Evolutionary conservation across 2,329 filamentous ascomycete genomes (phyloP), one percentile per base, ranked within the genome.

Genomic region (Aspergillus floridensis): DNA sequence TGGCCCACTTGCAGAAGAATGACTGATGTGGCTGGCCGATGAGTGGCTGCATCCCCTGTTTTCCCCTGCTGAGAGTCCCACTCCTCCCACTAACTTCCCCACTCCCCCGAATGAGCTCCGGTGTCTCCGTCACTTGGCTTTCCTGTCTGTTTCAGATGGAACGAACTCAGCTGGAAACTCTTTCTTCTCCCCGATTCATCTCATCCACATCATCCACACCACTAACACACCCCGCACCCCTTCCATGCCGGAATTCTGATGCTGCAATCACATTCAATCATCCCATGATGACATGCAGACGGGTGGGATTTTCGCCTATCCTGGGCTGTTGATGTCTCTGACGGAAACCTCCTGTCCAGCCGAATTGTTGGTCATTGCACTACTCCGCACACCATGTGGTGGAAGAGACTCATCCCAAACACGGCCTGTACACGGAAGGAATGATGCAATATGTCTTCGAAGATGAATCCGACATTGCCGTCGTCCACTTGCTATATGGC

Each of bases 361-460:
- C 52, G 41, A 48, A 10, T 19, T 35, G 41, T 24, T 47, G 26
- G 47, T 41, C 24, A 35, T 31, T 26, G 35, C 53, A 35, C 53
- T 21, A 55, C 56, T 59, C 57, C 57, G 49, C 53, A 59, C 50
- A 32, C 11, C 21, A 51, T 41, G 38, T 44, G 6, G 49, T 54
- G 59, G 50, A 57, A 51, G 32, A 48, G 32, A 35, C 19, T 44
- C n/a, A 32, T 53, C 50, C 41, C 14, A 38, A 26, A 16, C 16
- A 32, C 53, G 26, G 35, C 10, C 22, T 29, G 32, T 26, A 19
- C 24, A 44, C 47, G 35, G 32, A 44, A 46, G 32, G 48, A 48
- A 56, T 52, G 29, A 59, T 56, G 52, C 53, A 59, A 57, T 35
- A 57, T 26, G 54, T 32, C n/a, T 49, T 50, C 22, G 32, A n/a